These are phyloP conservation scores for Trametes gibbosa DNA, from an alignment of 768 basidiomycete species.

Conservation along the genomic window DNA sequence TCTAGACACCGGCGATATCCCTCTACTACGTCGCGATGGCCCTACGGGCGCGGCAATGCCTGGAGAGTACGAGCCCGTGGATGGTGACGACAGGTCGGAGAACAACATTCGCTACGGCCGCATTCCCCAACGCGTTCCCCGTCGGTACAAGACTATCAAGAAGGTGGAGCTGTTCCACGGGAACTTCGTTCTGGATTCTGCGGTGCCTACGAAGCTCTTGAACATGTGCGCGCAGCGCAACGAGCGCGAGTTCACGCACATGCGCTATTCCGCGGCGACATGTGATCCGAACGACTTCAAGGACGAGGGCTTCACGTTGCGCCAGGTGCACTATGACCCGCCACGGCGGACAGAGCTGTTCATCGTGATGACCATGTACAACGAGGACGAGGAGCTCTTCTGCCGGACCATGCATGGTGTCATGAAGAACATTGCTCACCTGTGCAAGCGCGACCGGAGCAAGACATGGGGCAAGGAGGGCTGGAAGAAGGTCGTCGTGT, in stretches of 20 bases:
- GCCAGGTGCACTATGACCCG: constrained; percentile 90
- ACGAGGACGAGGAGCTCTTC: constrained; percentile 89
- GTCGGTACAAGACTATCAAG: constrained; percentile 93
- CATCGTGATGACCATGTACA: constrained; percentile 99
- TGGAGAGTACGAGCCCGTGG: constrained; percentile 41
- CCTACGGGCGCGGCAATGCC: constrained; percentile 34
- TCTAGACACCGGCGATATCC: constrained; percentile 61
- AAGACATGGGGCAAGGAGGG: constrained; percentile 98
- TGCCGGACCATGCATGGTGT: constrained; percentile 94
- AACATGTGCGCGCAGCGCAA: constrained; percentile 74
- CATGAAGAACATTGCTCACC: constrained; percentile 88
- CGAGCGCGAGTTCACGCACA: constrained; percentile 90
- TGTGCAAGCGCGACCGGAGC: constrained; percentile 80
- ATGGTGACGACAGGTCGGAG: constrained; percentile 34
- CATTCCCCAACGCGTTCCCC: constrained; percentile 86
- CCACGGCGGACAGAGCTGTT: constrained; percentile 90
- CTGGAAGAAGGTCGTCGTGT: constrained; percentile 98
- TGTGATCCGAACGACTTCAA: constrained; percentile 95
- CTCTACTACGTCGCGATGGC: constrained; percentile 45
- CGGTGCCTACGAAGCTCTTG: constrained; percentile 88
- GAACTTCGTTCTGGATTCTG: constrained; percentile 88
- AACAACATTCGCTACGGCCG: constrained; percentile 82
- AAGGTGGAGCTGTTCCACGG: constrained; percentile 91
- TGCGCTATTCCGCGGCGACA: constrained; percentile 95
- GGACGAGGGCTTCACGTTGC: constrained; percentile 75